Percentiles rank a stretch among this genome's conserved stretches.
Conservation (phyloP, 345 rosid species). For the Citrus cavaleriei region DNA sequence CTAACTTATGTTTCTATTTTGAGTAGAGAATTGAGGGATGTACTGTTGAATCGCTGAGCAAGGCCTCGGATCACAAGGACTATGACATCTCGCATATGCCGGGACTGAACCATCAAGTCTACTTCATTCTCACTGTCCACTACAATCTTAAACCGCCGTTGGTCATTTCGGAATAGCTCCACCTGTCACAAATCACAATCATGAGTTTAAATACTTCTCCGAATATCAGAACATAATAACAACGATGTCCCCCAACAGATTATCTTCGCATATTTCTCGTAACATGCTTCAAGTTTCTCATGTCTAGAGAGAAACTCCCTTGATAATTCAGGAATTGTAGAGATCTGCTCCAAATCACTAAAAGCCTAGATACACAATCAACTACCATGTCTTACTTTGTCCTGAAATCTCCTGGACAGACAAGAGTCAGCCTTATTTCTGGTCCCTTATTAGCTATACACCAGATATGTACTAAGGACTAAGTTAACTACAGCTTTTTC, state of each 20-base stretch:
- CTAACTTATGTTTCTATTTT: slow-evolving; percentile 56
- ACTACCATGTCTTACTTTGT: not conserved
- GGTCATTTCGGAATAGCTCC: slow-evolving; percentile 79
- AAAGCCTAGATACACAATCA: not conserved
- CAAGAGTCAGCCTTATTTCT: not conserved
- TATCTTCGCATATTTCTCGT: not conserved
- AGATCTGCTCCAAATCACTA: not conserved
- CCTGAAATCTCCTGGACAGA: not conserved
- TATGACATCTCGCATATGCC: slow-evolving; percentile 68
- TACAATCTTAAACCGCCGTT: slow-evolving; percentile 75
- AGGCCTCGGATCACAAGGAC: slow-evolving; percentile 86
- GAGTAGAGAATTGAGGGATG: slow-evolving; percentile 91
- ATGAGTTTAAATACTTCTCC: not conserved
- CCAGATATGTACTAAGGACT: not conserved
- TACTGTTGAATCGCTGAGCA: slow-evolving; percentile 94
- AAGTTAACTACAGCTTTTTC: not conserved
- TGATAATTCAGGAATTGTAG: not conserved
- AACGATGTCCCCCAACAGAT: not conserved
- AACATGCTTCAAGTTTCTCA: not conserved
- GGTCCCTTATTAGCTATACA: not conserved
- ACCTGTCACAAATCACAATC: slow-evolving; percentile 42
- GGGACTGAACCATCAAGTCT: slow-evolving; percentile 78
- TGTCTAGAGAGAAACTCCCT: not conserved
- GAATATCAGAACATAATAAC: not conserved
- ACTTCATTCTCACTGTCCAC: slow-evolving; percentile 85